Evolutionary conservation across 2,329 filamentous ascomycete species (phyloP).

Genomic region (Ophiostoma tasmaniense): DNA sequence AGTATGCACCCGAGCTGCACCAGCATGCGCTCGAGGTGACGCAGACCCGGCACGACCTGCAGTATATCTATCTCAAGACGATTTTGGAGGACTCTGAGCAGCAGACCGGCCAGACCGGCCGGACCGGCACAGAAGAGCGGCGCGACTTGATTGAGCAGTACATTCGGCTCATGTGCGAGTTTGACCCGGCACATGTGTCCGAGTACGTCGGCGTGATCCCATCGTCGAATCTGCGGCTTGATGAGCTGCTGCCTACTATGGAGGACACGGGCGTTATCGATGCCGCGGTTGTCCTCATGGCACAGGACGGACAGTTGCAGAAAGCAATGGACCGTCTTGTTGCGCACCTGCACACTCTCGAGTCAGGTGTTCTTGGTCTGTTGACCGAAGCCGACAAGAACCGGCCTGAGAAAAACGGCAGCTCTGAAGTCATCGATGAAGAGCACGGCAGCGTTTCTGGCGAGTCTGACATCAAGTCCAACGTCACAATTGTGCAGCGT

Average conservation of each 20-base stretch:
- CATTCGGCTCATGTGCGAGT: constrained; percentile 83
- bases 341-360: constrained; percentile 70
- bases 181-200: constrained; percentile 72
- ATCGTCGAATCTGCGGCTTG: constrained; percentile 68
- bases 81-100: constrained; percentile 54
- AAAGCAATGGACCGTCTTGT: constrained; percentile 79
- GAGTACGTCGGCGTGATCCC: constrained; percentile 71
- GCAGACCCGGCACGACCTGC: constrained; percentile 51
- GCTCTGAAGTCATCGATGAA: neutral
- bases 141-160: constrained; percentile 70
- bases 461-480: constrained; percentile 14
- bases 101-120: neutral
- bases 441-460: constrained; percentile 4
- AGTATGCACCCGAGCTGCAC: constrained; percentile 56
- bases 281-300: constrained; percentile 84
- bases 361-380: constrained; percentile 68
- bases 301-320: constrained; percentile 73
- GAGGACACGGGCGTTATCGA: constrained; percentile 86
- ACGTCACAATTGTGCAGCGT: constrained; percentile 16
- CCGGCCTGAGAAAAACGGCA: neutral
- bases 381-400: constrained; percentile 34
- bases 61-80: constrained; percentile 68
- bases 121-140: constrained; percentile 14
- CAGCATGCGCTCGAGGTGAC: constrained; percentile 55
- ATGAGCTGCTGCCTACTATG: constrained; percentile 74